These are phyloP conservation scores for Fusarium foetens DNA, from an alignment of 2,329 filamentous ascomycete species.

Conservation along the genomic window DNA sequence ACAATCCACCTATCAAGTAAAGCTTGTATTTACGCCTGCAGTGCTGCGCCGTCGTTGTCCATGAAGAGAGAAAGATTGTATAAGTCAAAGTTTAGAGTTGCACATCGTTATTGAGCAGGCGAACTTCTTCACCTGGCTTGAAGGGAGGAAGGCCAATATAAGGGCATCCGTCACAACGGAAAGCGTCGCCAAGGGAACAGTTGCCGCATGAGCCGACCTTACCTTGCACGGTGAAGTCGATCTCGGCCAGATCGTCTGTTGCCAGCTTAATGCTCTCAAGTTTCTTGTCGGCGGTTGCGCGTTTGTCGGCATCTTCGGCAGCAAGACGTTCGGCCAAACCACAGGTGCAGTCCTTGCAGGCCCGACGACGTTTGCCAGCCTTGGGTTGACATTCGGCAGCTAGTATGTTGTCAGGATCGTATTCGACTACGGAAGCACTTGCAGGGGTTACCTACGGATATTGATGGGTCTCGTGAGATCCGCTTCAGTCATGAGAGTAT, in stretches of 20 bases:
- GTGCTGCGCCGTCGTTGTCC: slow-evolving; percentile 34
- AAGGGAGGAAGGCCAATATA: slow-evolving; percentile 95
- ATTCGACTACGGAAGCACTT: background rate
- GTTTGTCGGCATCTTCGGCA: slow-evolving; percentile 81
- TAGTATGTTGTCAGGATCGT: slow-evolving; percentile 42
- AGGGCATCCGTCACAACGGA: slow-evolving; percentile 77
- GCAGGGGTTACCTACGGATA: slow-evolving; percentile 73
- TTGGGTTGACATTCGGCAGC: slow-evolving; percentile 90
- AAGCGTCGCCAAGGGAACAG: slow-evolving; percentile 92
- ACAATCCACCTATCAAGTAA: slow-evolving; percentile 34
- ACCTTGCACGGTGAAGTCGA: slow-evolving; percentile 97
- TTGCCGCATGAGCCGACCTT: slow-evolving; percentile 96
- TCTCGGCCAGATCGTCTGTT: slow-evolving; percentile 80
- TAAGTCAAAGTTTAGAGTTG: slow-evolving; percentile 69
- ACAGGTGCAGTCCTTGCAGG: slow-evolving; percentile 98
- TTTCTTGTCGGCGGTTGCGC: slow-evolving; percentile 72
- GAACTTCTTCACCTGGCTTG: slow-evolving; percentile 95
- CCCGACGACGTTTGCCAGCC: slow-evolving; percentile 85
- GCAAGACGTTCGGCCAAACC: slow-evolving; percentile 87
- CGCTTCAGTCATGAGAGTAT: slow-evolving; percentile 84
- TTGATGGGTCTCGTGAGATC: slow-evolving; percentile 82
- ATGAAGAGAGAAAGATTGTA: slow-evolving; percentile 11
- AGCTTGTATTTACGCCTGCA: slow-evolving; percentile 40
- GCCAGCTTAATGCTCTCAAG: slow-evolving; percentile 77
- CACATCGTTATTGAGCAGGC: slow-evolving; percentile 84